Evolutionary conservation across 2,329 filamentous ascomycete species (phyloP).

Genomic region (Ceratocystis eucalypticola): DNA sequence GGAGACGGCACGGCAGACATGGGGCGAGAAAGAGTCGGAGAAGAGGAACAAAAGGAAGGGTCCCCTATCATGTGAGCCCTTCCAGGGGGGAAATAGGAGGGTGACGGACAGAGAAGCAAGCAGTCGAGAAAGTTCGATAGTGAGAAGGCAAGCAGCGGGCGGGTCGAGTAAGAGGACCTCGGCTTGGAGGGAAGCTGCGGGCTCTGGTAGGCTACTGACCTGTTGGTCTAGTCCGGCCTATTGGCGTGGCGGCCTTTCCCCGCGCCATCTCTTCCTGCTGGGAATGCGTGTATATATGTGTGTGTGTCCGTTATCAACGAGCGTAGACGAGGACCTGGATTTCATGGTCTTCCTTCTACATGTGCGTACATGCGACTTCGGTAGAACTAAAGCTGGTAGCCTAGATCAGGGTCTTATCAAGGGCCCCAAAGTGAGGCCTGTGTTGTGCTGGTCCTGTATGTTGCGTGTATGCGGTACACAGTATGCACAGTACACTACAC

Average conservation of each 20-base stretch:
- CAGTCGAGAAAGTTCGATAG: no score
- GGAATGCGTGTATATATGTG: neutral
- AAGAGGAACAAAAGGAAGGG: neutral
- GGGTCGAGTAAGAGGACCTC: no score
- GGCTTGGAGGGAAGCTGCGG: no score
- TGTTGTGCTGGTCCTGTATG: neutral
- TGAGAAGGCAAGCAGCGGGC: no score
- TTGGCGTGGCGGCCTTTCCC: neutral
- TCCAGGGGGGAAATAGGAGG: no score
- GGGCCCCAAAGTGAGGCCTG: neutral
- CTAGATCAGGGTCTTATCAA: neutral
- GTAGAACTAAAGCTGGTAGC: neutral
- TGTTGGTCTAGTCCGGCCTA: no score
- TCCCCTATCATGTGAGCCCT: neutral
- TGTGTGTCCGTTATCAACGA: neutral
- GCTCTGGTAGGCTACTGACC: no score
- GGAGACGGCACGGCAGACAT: neutral
- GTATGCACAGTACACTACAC: neutral
- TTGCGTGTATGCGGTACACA: neutral
- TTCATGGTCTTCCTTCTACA: neutral
- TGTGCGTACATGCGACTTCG: no score
- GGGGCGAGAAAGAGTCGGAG: neutral
- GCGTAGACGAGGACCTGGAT: neutral
- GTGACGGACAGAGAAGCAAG: no score
- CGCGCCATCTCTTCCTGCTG: neutral